Conservation (phyloP, 768 basidiomycete genomes). For the Guyanaporus albipodus region DNA sequence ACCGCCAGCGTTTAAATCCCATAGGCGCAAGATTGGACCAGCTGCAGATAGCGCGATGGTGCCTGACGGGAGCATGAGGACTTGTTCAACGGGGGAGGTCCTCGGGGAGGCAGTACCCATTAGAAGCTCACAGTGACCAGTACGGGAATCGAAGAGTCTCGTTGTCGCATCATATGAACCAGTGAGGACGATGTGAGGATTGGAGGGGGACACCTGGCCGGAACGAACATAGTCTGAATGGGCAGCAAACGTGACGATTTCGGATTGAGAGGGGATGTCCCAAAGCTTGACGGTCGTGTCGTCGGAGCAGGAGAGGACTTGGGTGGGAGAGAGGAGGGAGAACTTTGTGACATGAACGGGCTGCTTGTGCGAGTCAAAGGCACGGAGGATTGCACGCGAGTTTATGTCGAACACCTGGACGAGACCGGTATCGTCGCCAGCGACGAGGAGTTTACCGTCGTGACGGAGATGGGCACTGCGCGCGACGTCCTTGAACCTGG, state of each 20-base stretch:
- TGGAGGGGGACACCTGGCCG: slow-evolving; percentile 78
- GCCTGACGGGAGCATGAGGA: slow-evolving; percentile 88
- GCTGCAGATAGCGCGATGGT: slow-evolving; percentile 82
- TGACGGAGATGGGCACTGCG: slow-evolving; percentile 82
- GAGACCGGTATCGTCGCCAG: slow-evolving; percentile 90
- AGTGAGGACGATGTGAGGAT: slow-evolving; percentile 82
- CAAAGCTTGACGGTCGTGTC: slow-evolving; percentile 92
- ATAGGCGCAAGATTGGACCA: slow-evolving; percentile 89
- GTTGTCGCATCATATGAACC: slow-evolving; percentile 95
- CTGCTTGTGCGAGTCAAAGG: slow-evolving; percentile 91
- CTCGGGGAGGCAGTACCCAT: slow-evolving; percentile 47
- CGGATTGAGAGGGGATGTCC: slow-evolving; percentile 89
- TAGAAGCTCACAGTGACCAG: slow-evolving; percentile 78
- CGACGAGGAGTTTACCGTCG: slow-evolving; percentile 94
- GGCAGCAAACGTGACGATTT: slow-evolving; percentile 71
- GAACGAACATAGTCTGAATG: slow-evolving; percentile 97
- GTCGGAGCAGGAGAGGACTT: slow-evolving; percentile 92
- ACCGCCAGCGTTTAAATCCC: slow-evolving; percentile 92
- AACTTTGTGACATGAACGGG: slow-evolving; percentile 95
- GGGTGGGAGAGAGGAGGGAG: slow-evolving; percentile 74
- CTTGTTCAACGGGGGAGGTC: slow-evolving; percentile 78
- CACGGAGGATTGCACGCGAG: slow-evolving; percentile 89
- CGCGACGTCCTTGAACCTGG: slow-evolving; percentile 95
- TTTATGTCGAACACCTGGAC: slow-evolving; percentile 92
- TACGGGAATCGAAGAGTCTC: slow-evolving; percentile 81